Conservation (phyloP, 2,329 filamentous ascomycete species). For the Cytospora leucostoma region DNA sequence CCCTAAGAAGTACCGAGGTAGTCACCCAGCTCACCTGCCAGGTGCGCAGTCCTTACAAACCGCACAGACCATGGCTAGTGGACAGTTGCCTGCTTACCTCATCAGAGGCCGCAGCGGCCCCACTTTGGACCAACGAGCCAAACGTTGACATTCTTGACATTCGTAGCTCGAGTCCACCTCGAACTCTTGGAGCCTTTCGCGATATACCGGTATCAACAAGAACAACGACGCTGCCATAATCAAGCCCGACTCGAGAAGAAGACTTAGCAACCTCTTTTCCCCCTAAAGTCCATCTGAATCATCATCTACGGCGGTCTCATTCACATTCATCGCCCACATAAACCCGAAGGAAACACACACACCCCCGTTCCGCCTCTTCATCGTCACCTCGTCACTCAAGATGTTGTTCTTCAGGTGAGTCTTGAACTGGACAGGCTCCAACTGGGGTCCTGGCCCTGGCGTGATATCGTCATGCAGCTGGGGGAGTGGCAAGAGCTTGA, state of each 20-base stretch:
- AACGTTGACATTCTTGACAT: too few relatives aligned
- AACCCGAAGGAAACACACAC: background rate
- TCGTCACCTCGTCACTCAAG: background rate
- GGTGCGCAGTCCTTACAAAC: too few relatives aligned
- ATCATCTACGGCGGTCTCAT: background rate
- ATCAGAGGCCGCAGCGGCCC: too few relatives aligned
- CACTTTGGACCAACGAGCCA: too few relatives aligned
- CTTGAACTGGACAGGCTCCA: background rate
- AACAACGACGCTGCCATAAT: background rate
- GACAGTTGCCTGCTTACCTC: too few relatives aligned
- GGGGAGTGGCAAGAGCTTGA: background rate
- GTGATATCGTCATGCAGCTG: too few relatives aligned
- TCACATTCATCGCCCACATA: background rate
- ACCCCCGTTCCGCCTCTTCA: background rate
- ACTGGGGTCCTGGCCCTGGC: too few relatives aligned
- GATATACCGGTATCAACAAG: background rate
- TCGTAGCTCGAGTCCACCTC: background rate
- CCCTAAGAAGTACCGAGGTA: too few relatives aligned
- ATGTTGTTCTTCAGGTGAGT: constrained; percentile 51
- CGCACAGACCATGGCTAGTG: too few relatives aligned
- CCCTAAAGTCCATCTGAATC: background rate
- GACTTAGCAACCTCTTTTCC: background rate
- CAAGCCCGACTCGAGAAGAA: background rate
- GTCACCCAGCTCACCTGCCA: too few relatives aligned
- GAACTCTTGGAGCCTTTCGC: background rate